phyloP scores from a whole-genome alignment of 345 rosid genomes.

The Noccaea caerulescens region DNA sequence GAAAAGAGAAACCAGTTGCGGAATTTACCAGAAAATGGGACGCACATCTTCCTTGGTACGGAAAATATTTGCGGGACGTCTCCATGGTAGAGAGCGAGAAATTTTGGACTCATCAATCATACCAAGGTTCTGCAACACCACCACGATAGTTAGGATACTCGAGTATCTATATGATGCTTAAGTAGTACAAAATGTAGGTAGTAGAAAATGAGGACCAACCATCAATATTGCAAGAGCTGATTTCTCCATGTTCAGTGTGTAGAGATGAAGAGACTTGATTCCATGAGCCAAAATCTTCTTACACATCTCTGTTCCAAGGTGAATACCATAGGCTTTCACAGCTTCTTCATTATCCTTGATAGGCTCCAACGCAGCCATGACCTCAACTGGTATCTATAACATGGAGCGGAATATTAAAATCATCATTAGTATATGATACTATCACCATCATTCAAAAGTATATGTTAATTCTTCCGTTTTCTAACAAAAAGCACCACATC shows the following conservation, averaged over 20 bases:
- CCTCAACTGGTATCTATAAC: conserved; percentile 77
- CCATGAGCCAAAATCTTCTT: conserved; percentile 90
- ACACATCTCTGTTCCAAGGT: conserved; percentile 96
- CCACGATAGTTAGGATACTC: conserved; percentile 33
- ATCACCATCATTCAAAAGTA: conserved; percentile 11
- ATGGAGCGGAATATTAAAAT: background rate
- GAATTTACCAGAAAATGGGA: conserved; percentile 86
- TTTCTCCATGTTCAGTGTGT: conserved; percentile 93
- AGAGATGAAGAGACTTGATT: conserved; percentile 79
- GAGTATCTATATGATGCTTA: background rate
- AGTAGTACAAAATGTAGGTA: background rate
- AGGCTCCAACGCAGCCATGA: conserved; percentile 87
- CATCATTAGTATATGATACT: background rate
- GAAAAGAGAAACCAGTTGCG: conserved; percentile 18
- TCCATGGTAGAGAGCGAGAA: conserved; percentile 84
- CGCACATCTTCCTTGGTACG: conserved; percentile 95
- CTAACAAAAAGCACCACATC: background rate
- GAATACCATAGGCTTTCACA: conserved; percentile 87
- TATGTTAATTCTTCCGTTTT: background rate
- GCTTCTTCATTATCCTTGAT: conserved; percentile 98
- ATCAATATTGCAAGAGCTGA: conserved; percentile 84
- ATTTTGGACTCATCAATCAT: conserved; percentile 89
- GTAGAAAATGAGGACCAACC: conserved; percentile 49
- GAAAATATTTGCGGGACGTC: conserved; percentile 86
- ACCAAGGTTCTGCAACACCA: conserved; percentile 81